Conservation (phyloP, 345 rosid species). For the Populus pruinosa region DNA sequence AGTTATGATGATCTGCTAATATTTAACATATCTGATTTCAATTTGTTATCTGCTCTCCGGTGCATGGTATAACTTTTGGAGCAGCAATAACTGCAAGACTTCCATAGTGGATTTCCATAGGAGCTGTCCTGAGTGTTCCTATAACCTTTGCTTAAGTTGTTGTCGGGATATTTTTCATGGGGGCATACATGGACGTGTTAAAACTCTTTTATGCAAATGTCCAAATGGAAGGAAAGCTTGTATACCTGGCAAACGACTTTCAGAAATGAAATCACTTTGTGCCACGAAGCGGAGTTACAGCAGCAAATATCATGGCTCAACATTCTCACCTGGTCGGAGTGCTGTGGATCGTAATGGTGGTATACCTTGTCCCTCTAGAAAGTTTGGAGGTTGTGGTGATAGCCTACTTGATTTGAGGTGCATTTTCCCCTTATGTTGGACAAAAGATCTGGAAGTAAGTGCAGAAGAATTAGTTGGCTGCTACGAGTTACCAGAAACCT, state of each 20-base stretch:
- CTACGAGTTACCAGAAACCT: conserved; percentile 78
- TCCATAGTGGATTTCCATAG: conserved; percentile 58
- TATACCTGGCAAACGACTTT: conserved; percentile 24
- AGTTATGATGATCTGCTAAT: not conserved
- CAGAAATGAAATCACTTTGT: conserved; percentile 29
- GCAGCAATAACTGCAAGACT: conserved; percentile 57
- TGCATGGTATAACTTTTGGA: conserved; percentile 26
- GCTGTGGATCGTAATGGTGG: conserved; percentile 28
- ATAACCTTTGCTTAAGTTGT: conserved; percentile 60
- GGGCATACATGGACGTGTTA: conserved; percentile 35
- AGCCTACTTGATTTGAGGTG: conserved; percentile 51
- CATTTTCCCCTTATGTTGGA: conserved; percentile 49
- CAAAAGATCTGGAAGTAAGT: conserved; percentile 64
- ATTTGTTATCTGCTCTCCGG: conserved; percentile 21
- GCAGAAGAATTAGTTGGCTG: conserved; percentile 88
- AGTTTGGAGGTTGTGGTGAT: conserved; percentile 62
- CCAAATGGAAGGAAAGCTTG: conserved; percentile 32
- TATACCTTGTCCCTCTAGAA: conserved; percentile 49
- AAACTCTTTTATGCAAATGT: conserved; percentile 33
- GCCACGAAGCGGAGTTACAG: conserved; percentile 22
- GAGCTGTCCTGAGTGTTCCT: conserved; percentile 68
- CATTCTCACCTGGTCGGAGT: conserved; percentile 28
- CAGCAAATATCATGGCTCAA: conserved; percentile 31
- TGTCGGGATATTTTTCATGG: conserved; percentile 46
- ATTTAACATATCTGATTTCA: conserved; percentile 15